Base-by-base conservation (phyloP, 306 rosid species). In the Citrullus amarus region DNA sequence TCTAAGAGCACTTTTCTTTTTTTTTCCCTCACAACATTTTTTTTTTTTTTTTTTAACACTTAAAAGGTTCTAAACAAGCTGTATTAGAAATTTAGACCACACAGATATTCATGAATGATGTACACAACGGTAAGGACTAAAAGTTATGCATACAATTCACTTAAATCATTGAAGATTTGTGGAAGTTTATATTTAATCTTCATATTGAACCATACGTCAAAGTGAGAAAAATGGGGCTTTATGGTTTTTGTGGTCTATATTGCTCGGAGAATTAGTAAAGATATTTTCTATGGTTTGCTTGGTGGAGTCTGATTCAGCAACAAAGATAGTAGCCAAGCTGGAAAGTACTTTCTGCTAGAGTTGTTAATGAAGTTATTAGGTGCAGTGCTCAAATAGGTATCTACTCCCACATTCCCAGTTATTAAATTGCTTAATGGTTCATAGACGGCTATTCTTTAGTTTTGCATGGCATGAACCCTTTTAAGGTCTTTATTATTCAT, bases 281-380 rank as follows among this genome's bases (percentile, higher is more conserved):
- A 86, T 86, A 66, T 66, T 18, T 65, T 22, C 14, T 8, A 36
- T 38, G 14, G 43, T 66, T 39, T 66, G 16, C 57, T 22, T 70
- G 57, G 76, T 70, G 44, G 76, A 70, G 56, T 70, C 76, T 70
- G 76, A 70, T 44, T 70, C 76, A 70, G 76, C 76, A 70, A 22
- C 38, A 46, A 22, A 43, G 39, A 46, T 70, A 70, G 39, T 12
- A 70, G 76, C 39, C 56, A 70, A 46, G 20, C 44, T 70, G 76
- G 76, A 70, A 70, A 46, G 93, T 89, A 86, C 48, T 61, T 44
- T 67, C 39, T n/a, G 36, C 22, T 48, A 5, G 63, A 9, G 54
- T 8, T 30, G 25, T 70, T 17, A 4, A 5, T 59, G 20, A 48
- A 46, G 75, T 41, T 32, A 68, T n/a, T n/a, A 41, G 57, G 58